Evolutionary conservation across 176 grass and related monocot genomes (phyloP), one percentile per base, ranked within the genome.

Genomic region (Chloris gayana): DNA sequence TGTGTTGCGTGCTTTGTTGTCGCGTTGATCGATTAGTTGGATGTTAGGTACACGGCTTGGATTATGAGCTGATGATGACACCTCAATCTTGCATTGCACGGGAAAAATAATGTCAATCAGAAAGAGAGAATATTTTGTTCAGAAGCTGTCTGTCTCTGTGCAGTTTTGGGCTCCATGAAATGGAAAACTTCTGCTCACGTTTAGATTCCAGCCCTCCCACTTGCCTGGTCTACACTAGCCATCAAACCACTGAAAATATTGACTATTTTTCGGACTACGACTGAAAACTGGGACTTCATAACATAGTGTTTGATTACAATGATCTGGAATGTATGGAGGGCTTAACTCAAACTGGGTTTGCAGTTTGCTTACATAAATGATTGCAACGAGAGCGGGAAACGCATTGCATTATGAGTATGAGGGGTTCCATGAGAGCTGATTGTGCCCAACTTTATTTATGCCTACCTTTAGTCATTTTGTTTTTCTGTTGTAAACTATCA

Each of bases 21-120:
- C n/a, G 71, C 21, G 21, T 57, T 89, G 8, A 54, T 54, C 44
- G 22, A 70, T 54, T 7, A 35, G 82, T 80, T 64, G 82, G 77
- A 17, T 85, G 71, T 81, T 76, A 10, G 71, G 71, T 72, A 56
- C 2, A 70, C 57, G n/a, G 33, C 39, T 64, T 44, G 82, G 21
- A 80, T 75, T 13, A 80, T 75, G n/a, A 59, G 22, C 26, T 59
- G 56, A 59, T 59, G 56, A 59, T 59, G 75, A 8, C 70, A 74
- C 62, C 41, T 10, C 61, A 8, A 61, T 79, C 69, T 50, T 79
- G 49, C 60, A 53, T 50, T 73, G 37, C 64, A 29, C 1, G 70
- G 63, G n/a, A 24, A 11, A 56, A 25, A 19, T 62, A 53, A 18
- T 24, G 27, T 44, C 32, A 44, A 76, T 77, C 44, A 54, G 13